A percentile compares a stretch with the other conserved stretches of the same genome.
Evolutionary conservation across 176 grass and related monocot species (phyloP).

Genomic region (Aegilops sharonensis): DNA sequence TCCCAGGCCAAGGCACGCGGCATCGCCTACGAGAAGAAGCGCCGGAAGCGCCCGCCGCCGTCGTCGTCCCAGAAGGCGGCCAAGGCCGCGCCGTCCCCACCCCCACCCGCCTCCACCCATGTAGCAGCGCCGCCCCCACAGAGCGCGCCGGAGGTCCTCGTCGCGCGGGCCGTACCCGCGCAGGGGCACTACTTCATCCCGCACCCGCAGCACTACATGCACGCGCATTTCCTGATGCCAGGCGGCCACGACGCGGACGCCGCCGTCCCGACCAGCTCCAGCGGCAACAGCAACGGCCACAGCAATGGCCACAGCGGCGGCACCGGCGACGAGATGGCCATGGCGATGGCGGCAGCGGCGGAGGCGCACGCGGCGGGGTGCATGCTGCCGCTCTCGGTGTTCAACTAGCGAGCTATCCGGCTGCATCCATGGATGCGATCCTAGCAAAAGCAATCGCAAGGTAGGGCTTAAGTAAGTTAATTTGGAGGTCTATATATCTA

Average conservation of each 20-base stretch:
- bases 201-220: conserved; percentile 48
- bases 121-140: background rate
- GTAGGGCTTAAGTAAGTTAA: conserved; percentile 28
- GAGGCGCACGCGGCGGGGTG: conserved; percentile 56
- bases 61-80: conserved; percentile 10
- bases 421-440: background rate
- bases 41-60: conserved; percentile 41
- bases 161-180: background rate
- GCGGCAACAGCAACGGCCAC: background rate
- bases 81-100: background rate
- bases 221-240: conserved; percentile 39
- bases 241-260: background rate
- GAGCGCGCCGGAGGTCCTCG: background rate
- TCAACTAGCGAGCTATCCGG: conserved; percentile 26
- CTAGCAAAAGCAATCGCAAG: background rate
- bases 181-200: conserved; percentile 44
- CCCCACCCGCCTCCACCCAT: background rate
- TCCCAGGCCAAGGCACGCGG: conserved; percentile 57
- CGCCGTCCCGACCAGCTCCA: background rate
- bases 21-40: conserved; percentile 71
- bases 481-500: background rate
- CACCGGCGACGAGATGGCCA: conserved; percentile 38
- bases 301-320: background rate
- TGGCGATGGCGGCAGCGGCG: conserved; percentile 42
- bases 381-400: conserved; percentile 59